Conservation (phyloP, 345 rosid genomes). For the Trapa bicornis region DNA sequence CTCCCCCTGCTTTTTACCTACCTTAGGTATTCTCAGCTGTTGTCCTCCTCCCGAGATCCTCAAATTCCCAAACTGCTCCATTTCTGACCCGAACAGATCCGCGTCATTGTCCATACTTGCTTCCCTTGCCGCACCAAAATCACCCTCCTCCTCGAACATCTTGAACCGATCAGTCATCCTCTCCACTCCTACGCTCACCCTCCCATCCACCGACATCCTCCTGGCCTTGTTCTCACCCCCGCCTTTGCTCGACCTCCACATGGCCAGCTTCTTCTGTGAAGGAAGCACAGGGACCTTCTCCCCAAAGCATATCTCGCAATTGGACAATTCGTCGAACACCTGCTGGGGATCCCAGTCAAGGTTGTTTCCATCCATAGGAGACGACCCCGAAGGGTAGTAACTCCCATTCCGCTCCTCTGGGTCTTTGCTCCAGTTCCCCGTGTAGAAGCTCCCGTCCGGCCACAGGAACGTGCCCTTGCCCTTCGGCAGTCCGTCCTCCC, state of each 20-base stretch:
- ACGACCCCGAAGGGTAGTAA: slow-evolving; percentile 46
- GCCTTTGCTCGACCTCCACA: slow-evolving; percentile 63
- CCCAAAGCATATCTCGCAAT: slow-evolving; percentile 30
- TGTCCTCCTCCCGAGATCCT: slow-evolving; percentile 7
- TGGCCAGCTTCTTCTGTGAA: slow-evolving; percentile 73
- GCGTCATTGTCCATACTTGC: slow-evolving; percentile 14
- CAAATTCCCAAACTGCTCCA: slow-evolving; percentile 23
- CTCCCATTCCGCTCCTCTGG: slow-evolving; percentile 65
- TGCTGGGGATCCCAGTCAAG: slow-evolving; percentile 63
- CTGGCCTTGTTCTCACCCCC: slow-evolving; percentile 34
- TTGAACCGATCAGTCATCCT: slow-evolving; percentile 56
- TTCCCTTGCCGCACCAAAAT: not conserved
- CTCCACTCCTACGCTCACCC: slow-evolving; percentile 70
- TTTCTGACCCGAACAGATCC: slow-evolving; percentile 33
- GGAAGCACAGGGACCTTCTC: slow-evolving; percentile 69
- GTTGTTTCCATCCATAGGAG: slow-evolving; percentile 12
- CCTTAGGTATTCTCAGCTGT: slow-evolving; percentile 56
- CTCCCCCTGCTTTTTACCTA: slow-evolving; percentile 69
- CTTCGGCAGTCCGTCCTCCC: slow-evolving; percentile 83
- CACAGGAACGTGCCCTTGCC: slow-evolving; percentile 62
- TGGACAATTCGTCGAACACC: slow-evolving; percentile 33
- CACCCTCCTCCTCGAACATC: slow-evolving; percentile 43
- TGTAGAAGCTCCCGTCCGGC: slow-evolving; percentile 75
- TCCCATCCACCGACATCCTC: slow-evolving; percentile 69
- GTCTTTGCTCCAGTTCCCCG: slow-evolving; percentile 78